Conservation (phyloP, 2,329 filamentous ascomycete genomes). For the Emydomyces testavorans region DNA sequence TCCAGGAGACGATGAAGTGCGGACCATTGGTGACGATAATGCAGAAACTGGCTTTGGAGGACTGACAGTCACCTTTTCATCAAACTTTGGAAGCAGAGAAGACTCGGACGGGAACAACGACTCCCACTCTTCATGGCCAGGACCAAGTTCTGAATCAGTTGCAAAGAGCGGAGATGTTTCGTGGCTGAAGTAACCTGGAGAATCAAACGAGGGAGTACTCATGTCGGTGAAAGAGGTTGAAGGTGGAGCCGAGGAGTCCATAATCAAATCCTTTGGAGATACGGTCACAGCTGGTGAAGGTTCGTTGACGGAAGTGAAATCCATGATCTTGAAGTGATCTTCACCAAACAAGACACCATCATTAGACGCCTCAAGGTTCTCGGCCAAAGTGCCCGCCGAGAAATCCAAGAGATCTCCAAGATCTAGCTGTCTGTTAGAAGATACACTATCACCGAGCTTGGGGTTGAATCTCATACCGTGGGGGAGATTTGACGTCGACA, state of each 20-base stretch:
- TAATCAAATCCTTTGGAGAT: slow-evolving; percentile 69
- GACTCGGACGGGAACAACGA: slow-evolving; percentile 41
- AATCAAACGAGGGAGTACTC: slow-evolving; percentile 72
- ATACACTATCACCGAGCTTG: slow-evolving; percentile 22
- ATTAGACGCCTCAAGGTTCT: slow-evolving; percentile 19
- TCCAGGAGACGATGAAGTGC: slow-evolving; percentile 34
- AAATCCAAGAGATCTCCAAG: slow-evolving; percentile 26
- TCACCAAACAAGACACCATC: slow-evolving; percentile 23
- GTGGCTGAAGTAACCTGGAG: slow-evolving; percentile 57
- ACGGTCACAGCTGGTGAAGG: slow-evolving; percentile 47
- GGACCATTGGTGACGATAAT: slow-evolving; percentile 23
- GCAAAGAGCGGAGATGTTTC: slow-evolving; percentile 70
- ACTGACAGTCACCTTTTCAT: background rate
- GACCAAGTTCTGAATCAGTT: slow-evolving; percentile 44
- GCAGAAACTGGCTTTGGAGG: slow-evolving; percentile 4
- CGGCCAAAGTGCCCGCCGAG: slow-evolving; percentile 20
- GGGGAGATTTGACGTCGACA: slow-evolving; percentile 31
- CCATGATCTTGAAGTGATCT: slow-evolving; percentile 17
- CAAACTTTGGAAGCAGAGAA: background rate
- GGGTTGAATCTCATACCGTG: slow-evolving; percentile 34
- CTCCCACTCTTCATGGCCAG: slow-evolving; percentile 52
- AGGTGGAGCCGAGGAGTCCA: slow-evolving; percentile 63
- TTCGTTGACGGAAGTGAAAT: slow-evolving; percentile 39
- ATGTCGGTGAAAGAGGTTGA: slow-evolving; percentile 71
- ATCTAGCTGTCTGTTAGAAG: slow-evolving; percentile 15